phyloP scores from a whole-genome alignment of 2,329 filamentous ascomycete species.

The Ilyonectria mors-panacis region DNA sequence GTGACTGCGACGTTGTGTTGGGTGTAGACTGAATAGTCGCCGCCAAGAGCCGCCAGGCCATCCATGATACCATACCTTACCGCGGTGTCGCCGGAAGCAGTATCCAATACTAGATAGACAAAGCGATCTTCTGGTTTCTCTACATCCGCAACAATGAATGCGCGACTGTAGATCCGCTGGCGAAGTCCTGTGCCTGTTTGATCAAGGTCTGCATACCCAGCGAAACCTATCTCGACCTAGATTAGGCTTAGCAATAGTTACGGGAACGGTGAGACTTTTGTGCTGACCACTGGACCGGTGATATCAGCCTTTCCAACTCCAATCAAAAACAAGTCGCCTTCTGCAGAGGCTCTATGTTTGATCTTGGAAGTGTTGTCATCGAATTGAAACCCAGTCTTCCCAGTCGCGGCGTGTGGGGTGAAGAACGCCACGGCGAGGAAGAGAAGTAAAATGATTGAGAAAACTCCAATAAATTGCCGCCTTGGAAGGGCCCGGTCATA shows the following conservation, averaged over 20 bases:
- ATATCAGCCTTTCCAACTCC: constrained; percentile 73
- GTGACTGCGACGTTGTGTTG: constrained; percentile 90
- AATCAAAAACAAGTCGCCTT: constrained; percentile 62
- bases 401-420: not conserved
- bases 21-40: constrained; percentile 81
- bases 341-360: constrained; percentile 1
- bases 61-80: constrained; percentile 89
- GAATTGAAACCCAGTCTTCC: not conserved
- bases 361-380: constrained; percentile 4
- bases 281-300: constrained; percentile 79
- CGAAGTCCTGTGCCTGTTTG: constrained; percentile 88
- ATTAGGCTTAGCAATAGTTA: not conserved
- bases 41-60: constrained; percentile 77
- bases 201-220: constrained; percentile 78
- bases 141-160: constrained; percentile 86
- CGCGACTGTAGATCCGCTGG: constrained; percentile 89
- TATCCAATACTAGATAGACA: constrained; percentile 90
- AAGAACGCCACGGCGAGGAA: not conserved
- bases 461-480: not conserved
- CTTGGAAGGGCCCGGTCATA: not conserved
- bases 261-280: too few species aligned
- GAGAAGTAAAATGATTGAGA: constrained; percentile 6
- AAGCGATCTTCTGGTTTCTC: constrained; percentile 79
- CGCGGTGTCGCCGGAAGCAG: constrained; percentile 90
- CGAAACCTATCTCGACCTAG: constrained; percentile 79